Evolutionary conservation across 495 filamentous ascomycete species (phyloP).

Genomic region (Trichoderma erinaceum): DNA sequence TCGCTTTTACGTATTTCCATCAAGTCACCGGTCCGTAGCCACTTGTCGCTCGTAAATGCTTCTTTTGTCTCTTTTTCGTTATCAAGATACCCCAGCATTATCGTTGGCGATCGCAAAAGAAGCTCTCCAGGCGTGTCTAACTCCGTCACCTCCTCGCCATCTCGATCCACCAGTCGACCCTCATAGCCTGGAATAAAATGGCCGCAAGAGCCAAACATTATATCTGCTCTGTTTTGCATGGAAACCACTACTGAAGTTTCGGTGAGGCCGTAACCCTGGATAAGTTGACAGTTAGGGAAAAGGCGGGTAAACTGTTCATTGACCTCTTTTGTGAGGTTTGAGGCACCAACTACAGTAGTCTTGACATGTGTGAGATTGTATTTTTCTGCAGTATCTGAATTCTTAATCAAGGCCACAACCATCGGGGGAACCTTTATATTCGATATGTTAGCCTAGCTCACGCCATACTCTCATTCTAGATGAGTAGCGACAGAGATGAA

Average conservation of each 20-base stretch:
- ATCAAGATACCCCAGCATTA: conserved; percentile 76
- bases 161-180: conserved; percentile 62
- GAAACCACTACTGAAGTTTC: conserved; percentile 73
- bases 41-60: conserved; percentile 60
- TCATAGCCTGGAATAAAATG: conserved; percentile 60
- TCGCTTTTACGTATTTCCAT: conserved; percentile 59
- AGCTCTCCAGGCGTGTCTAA: conserved; percentile 79
- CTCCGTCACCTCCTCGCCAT: conserved; percentile 66
- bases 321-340: conserved; percentile 74
- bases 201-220: conserved; percentile 67
- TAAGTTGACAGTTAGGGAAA: conserved; percentile 49
- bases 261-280: conserved; percentile 78
- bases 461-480: not conserved
- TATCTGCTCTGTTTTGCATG: conserved; percentile 57
- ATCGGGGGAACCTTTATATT: conserved; percentile 60
- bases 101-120: conserved; percentile 64
- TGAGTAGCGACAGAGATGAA: not conserved
- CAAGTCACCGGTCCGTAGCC: conserved; percentile 72
- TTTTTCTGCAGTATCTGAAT: conserved; percentile 50
- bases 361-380: conserved; percentile 71
- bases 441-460: not conserved
- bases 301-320: conserved; percentile 55
- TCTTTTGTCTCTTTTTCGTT: conserved; percentile 80
- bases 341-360: conserved; percentile 70
- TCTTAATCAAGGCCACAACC: conserved; percentile 72